phyloP scores from a whole-genome alignment of 2,329 filamentous ascomycete genomes.

The Colletotrichum plurivorum region DNA sequence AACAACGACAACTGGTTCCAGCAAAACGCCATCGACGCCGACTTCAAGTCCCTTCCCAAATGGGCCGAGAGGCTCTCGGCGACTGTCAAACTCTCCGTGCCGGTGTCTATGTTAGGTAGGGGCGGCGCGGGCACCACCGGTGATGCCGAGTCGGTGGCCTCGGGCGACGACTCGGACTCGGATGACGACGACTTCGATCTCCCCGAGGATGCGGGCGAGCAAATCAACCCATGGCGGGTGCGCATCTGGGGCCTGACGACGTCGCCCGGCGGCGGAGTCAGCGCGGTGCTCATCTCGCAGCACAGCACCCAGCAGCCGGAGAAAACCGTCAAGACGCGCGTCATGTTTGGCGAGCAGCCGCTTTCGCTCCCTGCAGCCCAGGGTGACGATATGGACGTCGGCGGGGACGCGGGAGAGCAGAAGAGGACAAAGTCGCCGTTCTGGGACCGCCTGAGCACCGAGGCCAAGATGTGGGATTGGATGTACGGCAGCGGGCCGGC shows the following conservation, averaged over 20 bases:
- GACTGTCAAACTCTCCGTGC: constrained; percentile 59
- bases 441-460: constrained; percentile 59
- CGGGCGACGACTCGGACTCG: constrained; percentile 41
- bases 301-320: constrained; percentile 65
- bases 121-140: constrained; percentile 51
- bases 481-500: constrained; percentile 69
- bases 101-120: constrained; percentile 60
- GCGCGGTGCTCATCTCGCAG: constrained; percentile 64
- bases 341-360: constrained; percentile 52
- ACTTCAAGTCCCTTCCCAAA: constrained; percentile 41
- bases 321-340: constrained; percentile 53
- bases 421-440: not conserved
- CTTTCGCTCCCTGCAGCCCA: not conserved
- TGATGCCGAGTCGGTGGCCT: constrained; percentile 35
- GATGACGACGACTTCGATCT: constrained; percentile 50
- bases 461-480: constrained; percentile 70
- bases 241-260: constrained; percentile 68
- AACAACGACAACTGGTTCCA: constrained; percentile 68
- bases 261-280: constrained; percentile 66
- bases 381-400: constrained; percentile 20
- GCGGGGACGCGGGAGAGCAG: constrained; percentile 6
- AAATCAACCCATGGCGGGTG: constrained; percentile 64
- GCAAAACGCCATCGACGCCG: constrained; percentile 57
- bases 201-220: constrained; percentile 52
- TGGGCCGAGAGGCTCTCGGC: constrained; percentile 65